Evolutionary conservation across 2,329 filamentous ascomycete species (phyloP).

Genomic region (Dendrostoma leiphaemia): DNA sequence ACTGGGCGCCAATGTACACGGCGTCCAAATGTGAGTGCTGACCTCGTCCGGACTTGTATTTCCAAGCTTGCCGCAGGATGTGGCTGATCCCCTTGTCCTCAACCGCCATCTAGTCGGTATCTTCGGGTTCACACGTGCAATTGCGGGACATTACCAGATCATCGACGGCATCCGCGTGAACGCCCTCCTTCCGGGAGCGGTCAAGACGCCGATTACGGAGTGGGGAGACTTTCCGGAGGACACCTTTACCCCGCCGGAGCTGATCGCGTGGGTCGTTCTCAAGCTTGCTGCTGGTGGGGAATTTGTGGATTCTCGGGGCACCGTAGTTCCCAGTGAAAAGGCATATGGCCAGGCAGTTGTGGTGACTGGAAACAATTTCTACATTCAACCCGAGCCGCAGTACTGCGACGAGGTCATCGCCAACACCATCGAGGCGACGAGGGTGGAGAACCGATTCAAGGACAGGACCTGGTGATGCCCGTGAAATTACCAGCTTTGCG

Average conservation of each 20-base stretch:
- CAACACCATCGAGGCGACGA: neutral
- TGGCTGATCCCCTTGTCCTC: neutral
- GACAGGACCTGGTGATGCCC: too few species aligned
- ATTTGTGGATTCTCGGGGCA: slow-evolving; percentile 8
- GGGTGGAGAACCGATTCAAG: neutral
- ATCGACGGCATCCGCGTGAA: slow-evolving; percentile 12
- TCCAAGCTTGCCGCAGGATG: too few species aligned
- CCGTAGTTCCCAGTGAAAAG: neutral
- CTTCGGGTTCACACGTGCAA: slow-evolving; percentile 8
- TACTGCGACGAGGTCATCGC: slow-evolving; percentile 9
- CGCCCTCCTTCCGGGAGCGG: slow-evolving; percentile 10
- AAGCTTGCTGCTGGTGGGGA: slow-evolving; percentile 8
- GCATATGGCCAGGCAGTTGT: slow-evolving; percentile 10
- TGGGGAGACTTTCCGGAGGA: slow-evolving; percentile 8
- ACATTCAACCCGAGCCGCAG: neutral
- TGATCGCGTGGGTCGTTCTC: slow-evolving; percentile 2
- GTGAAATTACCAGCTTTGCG: too few species aligned
- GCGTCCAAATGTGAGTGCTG: slow-evolving; percentile 20
- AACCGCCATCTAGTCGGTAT: neutral
- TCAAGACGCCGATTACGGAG: slow-evolving; percentile 4
- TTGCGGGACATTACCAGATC: slow-evolving; percentile 5
- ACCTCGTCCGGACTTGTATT: too few species aligned
- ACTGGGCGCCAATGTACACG: slow-evolving; percentile 15
- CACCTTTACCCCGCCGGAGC: slow-evolving; percentile 6
- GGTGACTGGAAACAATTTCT: slow-evolving; percentile 9